Conservation (phyloP, 441 rosid genomes). For the Populus hybrid region DNA sequence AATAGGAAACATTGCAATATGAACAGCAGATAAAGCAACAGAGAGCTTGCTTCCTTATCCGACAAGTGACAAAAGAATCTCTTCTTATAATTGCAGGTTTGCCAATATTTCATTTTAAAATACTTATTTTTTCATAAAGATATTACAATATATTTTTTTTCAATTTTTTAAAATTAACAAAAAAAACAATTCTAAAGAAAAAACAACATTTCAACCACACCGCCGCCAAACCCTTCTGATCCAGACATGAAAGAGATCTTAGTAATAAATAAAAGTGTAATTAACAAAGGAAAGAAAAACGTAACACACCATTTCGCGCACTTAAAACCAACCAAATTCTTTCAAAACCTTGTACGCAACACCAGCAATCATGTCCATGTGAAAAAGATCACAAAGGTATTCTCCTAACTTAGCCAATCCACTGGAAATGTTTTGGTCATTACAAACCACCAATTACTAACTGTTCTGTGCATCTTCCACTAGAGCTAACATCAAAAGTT, state of each 20-base stretch:
- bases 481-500: not conserved
- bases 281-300: no score
- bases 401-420: not conserved
- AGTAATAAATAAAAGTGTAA: no score
- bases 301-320: no score
- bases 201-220: no score
- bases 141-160: no score
- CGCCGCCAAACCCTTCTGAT: no score
- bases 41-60: not conserved
- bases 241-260: not conserved
- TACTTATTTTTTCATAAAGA: no score
- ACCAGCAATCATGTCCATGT: not conserved
- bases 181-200: no score
- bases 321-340: not conserved
- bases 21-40: not conserved
- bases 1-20: no score
- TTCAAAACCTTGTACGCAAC: not conserved
- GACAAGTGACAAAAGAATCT: not conserved
- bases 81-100: no score
- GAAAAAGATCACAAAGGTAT: not conserved
- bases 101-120: no score
- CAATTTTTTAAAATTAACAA: no score
- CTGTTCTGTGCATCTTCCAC: constrained; percentile 5
- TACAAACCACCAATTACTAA: constrained; percentile 14
- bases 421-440: constrained; percentile 9